phyloP scores from a whole-genome alignment of 2,329 filamentous ascomycete species.

The Cercospora nicotianae region DNA sequence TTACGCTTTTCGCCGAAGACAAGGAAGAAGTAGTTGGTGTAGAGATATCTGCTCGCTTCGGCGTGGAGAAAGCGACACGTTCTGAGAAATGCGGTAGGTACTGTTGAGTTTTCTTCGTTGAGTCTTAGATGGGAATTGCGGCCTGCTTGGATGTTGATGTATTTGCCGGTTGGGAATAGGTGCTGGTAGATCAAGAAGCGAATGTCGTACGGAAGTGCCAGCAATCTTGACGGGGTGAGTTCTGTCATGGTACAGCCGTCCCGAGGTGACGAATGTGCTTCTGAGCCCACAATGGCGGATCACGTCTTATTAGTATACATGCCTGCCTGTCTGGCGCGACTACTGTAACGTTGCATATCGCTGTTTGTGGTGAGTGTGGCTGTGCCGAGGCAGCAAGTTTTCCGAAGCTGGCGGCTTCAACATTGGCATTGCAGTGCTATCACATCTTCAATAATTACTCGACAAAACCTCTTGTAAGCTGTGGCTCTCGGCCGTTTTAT shows the following conservation, averaged over 20 bases:
- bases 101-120: neutral
- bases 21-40: conserved; percentile 38
- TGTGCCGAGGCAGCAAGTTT: conserved; percentile 6
- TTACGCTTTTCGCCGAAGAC: conserved; percentile 36
- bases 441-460: no score
- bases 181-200: conserved; percentile 36
- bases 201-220: conserved; percentile 35
- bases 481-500: neutral
- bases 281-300: neutral
- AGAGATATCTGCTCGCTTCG: conserved; percentile 34
- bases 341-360: neutral
- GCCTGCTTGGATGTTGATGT: conserved; percentile 35
- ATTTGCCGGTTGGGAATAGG: conserved; percentile 30
- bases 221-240: conserved; percentile 12
- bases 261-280: neutral
- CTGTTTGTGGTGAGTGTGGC: neutral
- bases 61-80: conserved; percentile 26
- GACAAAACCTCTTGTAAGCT: neutral
- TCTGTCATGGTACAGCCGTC: neutral
- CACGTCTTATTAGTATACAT: neutral
- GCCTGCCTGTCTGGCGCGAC: neutral
- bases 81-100: conserved; percentile 25
- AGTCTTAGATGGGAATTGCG: conserved; percentile 18
- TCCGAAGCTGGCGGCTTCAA: neutral
- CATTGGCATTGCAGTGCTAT: neutral